These are phyloP conservation scores for Pseudopithomyces maydicus DNA, from an alignment of 2,329 filamentous ascomycete genomes.

Conservation along the genomic window DNA sequence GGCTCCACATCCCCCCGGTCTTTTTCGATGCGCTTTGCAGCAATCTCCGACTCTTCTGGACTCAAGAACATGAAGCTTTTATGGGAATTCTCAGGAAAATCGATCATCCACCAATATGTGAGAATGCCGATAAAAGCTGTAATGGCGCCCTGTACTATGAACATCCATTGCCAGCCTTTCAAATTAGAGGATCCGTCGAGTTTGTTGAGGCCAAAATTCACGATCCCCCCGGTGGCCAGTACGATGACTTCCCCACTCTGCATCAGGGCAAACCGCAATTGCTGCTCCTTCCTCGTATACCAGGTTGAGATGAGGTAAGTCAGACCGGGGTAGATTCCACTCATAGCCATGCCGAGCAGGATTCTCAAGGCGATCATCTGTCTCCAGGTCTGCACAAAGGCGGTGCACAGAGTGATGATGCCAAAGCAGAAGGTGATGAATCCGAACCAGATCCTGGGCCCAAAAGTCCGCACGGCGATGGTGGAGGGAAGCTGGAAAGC, in stretches of 20 bases:
- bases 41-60: constrained; percentile 60
- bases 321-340: constrained; percentile 46
- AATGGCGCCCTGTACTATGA: constrained; percentile 67
- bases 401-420: constrained; percentile 69
- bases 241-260: constrained; percentile 69
- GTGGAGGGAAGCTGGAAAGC: constrained; percentile 72
- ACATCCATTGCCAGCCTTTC: constrained; percentile 73
- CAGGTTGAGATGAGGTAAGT: constrained; percentile 65
- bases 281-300: constrained; percentile 69
- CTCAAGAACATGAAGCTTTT: constrained; percentile 64
- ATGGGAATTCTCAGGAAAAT: constrained; percentile 68
- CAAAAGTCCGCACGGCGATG: constrained; percentile 67
- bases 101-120: constrained; percentile 73
- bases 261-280: constrained; percentile 68
- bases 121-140: constrained; percentile 61
- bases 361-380: constrained; percentile 72
- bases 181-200: constrained; percentile 62
- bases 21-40: constrained; percentile 61
- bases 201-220: constrained; percentile 72
- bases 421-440: constrained; percentile 66
- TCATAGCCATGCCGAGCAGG: constrained; percentile 68
- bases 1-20: constrained; percentile 66
- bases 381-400: constrained; percentile 69
- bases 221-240: constrained; percentile 68
- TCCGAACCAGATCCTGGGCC: constrained; percentile 67